phyloP scores from a whole-genome alignment of 352 stramenopile species.

The Phytophthora megakarya region DNA sequence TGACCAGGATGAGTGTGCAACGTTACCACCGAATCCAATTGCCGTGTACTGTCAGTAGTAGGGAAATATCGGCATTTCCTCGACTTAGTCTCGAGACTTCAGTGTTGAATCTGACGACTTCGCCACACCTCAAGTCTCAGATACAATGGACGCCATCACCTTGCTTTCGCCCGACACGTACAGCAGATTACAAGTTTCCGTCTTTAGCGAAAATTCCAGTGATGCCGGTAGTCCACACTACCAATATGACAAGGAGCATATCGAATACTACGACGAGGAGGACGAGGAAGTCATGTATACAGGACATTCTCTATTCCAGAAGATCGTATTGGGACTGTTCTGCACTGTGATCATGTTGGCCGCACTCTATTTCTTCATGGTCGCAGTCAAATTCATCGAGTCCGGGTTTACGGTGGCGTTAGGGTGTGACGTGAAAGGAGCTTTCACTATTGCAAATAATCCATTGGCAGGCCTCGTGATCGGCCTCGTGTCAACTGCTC shows the following conservation, averaged over 20 bases:
- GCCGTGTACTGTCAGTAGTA: too few species aligned
- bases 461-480: conserved; percentile 75
- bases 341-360: conserved; percentile 41
- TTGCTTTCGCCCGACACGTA: conserved; percentile 31
- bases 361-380: conserved; percentile 80
- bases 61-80: too few species aligned
- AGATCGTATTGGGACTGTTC: conserved; percentile 40
- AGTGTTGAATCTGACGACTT: conserved; percentile 18
- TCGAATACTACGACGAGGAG: conserved; percentile 12
- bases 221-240: conserved; percentile 29
- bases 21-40: too few species aligned
- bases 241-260: conserved; percentile 8
- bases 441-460: conserved; percentile 69
- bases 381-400: conserved; percentile 74
- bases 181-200: conserved; percentile 27
- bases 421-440: conserved; percentile 53
- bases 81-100: not conserved
- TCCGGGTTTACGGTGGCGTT: conserved; percentile 69
- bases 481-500: conserved; percentile 65
- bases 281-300: conserved; percentile 14
- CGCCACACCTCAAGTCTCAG: conserved; percentile 9
- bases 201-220: conserved; percentile 44
- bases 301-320: conserved; percentile 21
- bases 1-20: not conserved
- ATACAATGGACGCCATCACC: conserved; percentile 11